Conservation (phyloP, 768 basidiomycete genomes). For the Xerocomellus amylosporus region DNA sequence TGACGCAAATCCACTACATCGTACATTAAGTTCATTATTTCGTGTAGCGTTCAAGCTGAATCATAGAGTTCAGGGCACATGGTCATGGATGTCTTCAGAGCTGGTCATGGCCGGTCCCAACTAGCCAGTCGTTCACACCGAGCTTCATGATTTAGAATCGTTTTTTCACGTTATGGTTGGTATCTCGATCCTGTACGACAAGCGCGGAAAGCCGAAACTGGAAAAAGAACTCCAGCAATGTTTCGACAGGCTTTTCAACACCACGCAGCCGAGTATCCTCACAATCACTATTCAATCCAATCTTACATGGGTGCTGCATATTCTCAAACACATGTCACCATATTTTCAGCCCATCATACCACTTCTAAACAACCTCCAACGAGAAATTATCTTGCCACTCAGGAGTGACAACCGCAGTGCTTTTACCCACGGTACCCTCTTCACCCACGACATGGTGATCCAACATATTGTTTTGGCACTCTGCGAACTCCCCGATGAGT, state of each 20-base stretch:
- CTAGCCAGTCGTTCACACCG: not conserved
- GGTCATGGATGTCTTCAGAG: not conserved
- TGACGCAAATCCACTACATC: too few species aligned
- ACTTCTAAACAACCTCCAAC: not conserved
- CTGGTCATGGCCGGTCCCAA: not conserved
- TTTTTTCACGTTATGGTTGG: not conserved
- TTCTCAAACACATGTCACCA: not conserved
- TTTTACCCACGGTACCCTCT: too few species aligned
- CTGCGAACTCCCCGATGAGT: too few species aligned
- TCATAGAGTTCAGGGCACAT: conserved; percentile 2
- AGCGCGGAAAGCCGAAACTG: not conserved
- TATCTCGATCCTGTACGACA: not conserved
- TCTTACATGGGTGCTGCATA: not conserved
- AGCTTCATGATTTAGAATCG: not conserved
- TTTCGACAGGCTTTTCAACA: not conserved
- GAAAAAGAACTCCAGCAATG: not conserved
- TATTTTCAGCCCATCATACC: not conserved
- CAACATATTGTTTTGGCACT: too few species aligned
- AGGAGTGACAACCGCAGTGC: too few species aligned
- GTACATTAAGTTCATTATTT: too few species aligned
- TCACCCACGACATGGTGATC: too few species aligned
- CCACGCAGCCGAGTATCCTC: not conserved
- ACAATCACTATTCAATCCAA: not conserved
- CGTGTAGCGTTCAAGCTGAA: too few species aligned
- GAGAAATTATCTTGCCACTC: not conserved